Conservation (phyloP, 2,329 filamentous ascomycete genomes). For the Cytospora paraplurivora region DNA sequence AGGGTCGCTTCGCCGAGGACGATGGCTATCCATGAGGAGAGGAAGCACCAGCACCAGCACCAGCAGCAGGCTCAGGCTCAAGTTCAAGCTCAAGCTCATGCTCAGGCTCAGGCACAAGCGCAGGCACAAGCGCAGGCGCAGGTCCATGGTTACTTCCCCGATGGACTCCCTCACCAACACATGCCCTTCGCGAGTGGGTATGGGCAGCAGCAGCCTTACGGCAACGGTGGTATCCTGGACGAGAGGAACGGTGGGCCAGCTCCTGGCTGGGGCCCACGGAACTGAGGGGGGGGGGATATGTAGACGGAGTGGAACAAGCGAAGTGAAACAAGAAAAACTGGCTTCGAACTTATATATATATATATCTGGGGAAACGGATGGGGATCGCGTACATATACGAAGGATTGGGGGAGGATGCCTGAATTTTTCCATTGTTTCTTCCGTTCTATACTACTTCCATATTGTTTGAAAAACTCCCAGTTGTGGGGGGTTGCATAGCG, state of each 20-base stretch:
- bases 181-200: neutral
- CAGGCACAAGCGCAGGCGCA: neutral
- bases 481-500: conserved; percentile 13
- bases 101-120: neutral
- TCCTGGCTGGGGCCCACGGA: conserved; percentile 16
- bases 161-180: conserved; percentile 1
- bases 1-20: neutral
- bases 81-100: neutral
- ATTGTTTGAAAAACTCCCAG: neutral
- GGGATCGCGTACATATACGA: neutral
- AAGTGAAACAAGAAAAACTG: neutral
- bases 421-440: neutral
- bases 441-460: neutral
- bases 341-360: neutral
- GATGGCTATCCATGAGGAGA: neutral
- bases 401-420: neutral
- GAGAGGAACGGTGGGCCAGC: conserved; percentile 9
- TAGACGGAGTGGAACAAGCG: neutral
- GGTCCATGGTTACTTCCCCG: conserved; percentile 2
- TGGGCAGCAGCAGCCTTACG: conserved; percentile 3
- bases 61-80: neutral
- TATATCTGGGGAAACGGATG: neutral
- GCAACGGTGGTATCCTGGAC: conserved; percentile 10
- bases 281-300: neutral
- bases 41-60: neutral